Conservation (phyloP, 2,329 filamentous ascomycete genomes). For the Dactylellina leptospora region DNA sequence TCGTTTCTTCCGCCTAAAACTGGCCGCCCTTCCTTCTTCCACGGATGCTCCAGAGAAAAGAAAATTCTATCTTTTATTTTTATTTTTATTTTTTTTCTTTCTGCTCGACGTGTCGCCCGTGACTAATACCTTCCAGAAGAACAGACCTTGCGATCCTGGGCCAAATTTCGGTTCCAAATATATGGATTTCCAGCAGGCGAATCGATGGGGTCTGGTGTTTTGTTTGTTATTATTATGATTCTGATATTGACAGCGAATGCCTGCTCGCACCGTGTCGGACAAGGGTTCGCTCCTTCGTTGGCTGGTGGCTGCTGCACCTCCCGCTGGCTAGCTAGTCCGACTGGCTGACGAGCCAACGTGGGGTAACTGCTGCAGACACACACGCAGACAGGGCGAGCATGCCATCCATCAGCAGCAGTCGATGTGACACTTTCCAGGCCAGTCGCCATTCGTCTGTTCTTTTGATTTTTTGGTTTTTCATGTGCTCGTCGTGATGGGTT, state of each 20-base stretch:
- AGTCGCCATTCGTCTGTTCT: background rate
- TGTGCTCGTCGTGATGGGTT: background rate
- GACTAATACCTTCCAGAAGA: conserved; percentile 35
- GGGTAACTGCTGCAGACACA: background rate
- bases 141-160: conserved; percentile 10
- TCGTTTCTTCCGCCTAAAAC: conserved; percentile 19
- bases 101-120: conserved; percentile 28
- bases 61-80: conserved; percentile 13
- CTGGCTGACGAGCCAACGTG: conserved; percentile 14
- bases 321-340: conserved; percentile 16
- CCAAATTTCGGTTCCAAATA: conserved; percentile 50
- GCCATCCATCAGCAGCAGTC: background rate
- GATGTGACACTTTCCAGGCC: background rate
- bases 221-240: conserved; percentile 27
- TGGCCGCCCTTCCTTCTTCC: conserved; percentile 2
- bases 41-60: background rate
- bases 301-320: conserved; percentile 28
- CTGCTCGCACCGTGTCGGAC: conserved; percentile 48
- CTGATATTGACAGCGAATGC: conserved; percentile 25
- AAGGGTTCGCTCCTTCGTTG: conserved; percentile 49
- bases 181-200: conserved; percentile 18
- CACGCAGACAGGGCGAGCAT: too few species aligned
- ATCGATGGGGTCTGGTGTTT: conserved; percentile 35
- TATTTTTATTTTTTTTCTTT: too few species aligned
- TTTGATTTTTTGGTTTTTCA: background rate